Evolutionary conservation across 2,329 filamentous ascomycete species (phyloP).

Genomic region (Lachnellula occidentalis): DNA sequence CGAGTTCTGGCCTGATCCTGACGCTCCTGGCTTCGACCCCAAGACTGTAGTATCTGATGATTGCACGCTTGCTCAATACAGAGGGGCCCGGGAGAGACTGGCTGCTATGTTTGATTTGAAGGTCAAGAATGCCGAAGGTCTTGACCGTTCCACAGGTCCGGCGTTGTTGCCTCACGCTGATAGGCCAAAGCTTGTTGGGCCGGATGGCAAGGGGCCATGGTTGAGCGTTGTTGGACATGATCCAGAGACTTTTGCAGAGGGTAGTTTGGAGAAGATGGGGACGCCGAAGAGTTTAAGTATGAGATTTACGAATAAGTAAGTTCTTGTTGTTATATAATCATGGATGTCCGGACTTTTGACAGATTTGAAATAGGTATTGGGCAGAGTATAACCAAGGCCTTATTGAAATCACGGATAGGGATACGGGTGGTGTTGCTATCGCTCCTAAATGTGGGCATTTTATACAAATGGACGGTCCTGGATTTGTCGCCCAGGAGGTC

Average conservation of each 20-base stretch:
- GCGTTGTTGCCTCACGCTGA: conserved; percentile 26
- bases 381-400: conserved; percentile 30
- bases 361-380: conserved; percentile 27
- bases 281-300: conserved; percentile 28
- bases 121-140: conserved; percentile 28
- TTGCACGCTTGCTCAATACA: conserved; percentile 28
- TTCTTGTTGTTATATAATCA: not conserved
- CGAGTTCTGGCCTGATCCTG: conserved; percentile 28
- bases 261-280: conserved; percentile 30
- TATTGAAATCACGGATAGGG: conserved; percentile 25
- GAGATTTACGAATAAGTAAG: conserved; percentile 31
- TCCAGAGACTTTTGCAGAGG: conserved; percentile 27
- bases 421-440: conserved; percentile 26
- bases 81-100: conserved; percentile 25
- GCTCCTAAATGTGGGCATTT: conserved; percentile 32
- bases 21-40: conserved; percentile 23
- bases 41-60: conserved; percentile 21
- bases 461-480: conserved; percentile 29
- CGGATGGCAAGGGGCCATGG: conserved; percentile 23
- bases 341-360: not conserved
- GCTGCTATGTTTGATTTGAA: conserved; percentile 26
- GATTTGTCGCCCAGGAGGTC: conserved; percentile 29
- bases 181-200: conserved; percentile 26
- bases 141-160: conserved; percentile 26
- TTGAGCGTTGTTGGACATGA: conserved; percentile 31